These are phyloP conservation scores for Thermoascus crustaceus DNA, from an alignment of 2,329 filamentous ascomycete genomes.

Conservation along the genomic window DNA sequence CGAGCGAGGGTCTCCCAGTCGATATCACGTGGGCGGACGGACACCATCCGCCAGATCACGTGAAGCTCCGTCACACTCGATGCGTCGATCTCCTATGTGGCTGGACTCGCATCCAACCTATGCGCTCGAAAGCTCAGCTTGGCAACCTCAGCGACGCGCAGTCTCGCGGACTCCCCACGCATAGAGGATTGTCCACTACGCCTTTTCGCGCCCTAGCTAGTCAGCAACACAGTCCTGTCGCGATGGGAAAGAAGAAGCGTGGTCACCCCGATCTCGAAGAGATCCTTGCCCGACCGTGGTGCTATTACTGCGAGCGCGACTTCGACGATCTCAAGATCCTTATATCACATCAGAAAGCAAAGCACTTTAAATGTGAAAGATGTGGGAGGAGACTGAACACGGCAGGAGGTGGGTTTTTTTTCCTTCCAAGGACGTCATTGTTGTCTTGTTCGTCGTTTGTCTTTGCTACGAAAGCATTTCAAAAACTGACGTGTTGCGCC, in stretches of 20 bases:
- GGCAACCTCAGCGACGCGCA: too few relatives aligned
- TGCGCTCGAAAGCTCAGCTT: too few relatives aligned
- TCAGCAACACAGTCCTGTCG: constrained; percentile 20
- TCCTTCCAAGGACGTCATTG: too few relatives aligned
- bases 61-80: background rate
- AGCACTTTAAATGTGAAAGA: constrained; percentile 95
- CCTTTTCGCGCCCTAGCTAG: too few relatives aligned
- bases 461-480: too few relatives aligned
- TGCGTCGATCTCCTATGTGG: background rate
- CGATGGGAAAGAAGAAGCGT: constrained; percentile 86
- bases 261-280: constrained; percentile 81
- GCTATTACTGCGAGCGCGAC: constrained; percentile 99
- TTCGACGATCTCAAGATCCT: constrained; percentile 96
- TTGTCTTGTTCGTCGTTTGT: background rate
- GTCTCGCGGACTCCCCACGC: too few relatives aligned
- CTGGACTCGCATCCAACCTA: too few relatives aligned
- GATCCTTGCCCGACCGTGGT: constrained; percentile 81
- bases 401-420: constrained; percentile 63
- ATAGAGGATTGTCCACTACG: too few relatives aligned
- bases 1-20: too few relatives aligned
- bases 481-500: constrained; percentile 4
- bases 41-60: background rate
- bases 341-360: constrained; percentile 96
- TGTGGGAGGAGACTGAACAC: constrained; percentile 86
- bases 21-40: background rate